These are phyloP conservation scores for Royoungia palumana DNA, from an alignment of 768 basidiomycete species.

Conservation along the genomic window DNA sequence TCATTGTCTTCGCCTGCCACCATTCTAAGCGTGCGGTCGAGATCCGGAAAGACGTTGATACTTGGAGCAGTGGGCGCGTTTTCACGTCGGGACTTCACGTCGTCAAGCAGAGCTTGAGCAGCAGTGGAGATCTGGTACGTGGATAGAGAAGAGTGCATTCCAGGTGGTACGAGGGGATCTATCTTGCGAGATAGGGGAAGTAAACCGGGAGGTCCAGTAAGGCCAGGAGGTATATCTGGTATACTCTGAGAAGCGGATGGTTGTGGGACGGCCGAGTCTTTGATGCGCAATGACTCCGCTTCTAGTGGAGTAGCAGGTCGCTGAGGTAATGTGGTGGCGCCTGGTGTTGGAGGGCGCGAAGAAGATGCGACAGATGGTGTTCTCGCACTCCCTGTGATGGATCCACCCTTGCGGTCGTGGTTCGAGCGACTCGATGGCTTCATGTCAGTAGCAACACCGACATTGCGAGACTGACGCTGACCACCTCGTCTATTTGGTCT, in stretches of 20 bases:
- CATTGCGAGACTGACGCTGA: slow-evolving; percentile 47
- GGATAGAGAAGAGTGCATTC: slow-evolving; percentile 40
- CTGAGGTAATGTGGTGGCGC: slow-evolving; percentile 33
- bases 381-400: slow-evolving; percentile 35
- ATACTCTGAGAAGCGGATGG: slow-evolving; percentile 45
- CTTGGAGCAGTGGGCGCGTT: slow-evolving; percentile 40
- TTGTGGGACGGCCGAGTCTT: slow-evolving; percentile 40
- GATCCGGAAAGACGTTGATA: slow-evolving; percentile 79
- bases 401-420: slow-evolving; percentile 43
- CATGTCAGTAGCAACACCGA: slow-evolving; percentile 32
- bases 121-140: slow-evolving; percentile 86
- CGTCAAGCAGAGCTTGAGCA: slow-evolving; percentile 80
- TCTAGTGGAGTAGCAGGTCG: slow-evolving; percentile 47
- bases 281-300: slow-evolving; percentile 37
- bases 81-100: slow-evolving; percentile 74
- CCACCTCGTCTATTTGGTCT: slow-evolving; percentile 45
- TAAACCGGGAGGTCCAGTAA: slow-evolving; percentile 52
- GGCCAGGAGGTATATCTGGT: slow-evolving; percentile 56
- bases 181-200: slow-evolving; percentile 44
- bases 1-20: slow-evolving; percentile 61
- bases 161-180: slow-evolving; percentile 48
- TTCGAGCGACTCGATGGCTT: slow-evolving; percentile 35
- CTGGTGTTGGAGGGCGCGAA: slow-evolving; percentile 60
- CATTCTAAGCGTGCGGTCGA: slow-evolving; percentile 78
- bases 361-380: slow-evolving; percentile 46